These are phyloP conservation scores for Vaucheria bursata DNA, from an alignment of 352 stramenopile species.

Conservation along the genomic window DNA sequence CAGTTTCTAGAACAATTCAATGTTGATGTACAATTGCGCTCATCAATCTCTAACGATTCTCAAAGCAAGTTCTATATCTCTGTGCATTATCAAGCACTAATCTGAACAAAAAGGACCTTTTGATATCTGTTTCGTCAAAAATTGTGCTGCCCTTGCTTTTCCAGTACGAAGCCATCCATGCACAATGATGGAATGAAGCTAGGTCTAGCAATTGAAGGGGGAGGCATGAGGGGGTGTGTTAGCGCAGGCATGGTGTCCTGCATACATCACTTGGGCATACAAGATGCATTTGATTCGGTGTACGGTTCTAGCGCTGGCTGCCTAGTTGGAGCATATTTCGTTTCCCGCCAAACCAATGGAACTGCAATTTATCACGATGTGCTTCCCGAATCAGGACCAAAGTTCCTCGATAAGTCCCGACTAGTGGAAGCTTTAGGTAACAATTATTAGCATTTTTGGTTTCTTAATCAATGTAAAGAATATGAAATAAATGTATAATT, in stretches of 20 bases:
- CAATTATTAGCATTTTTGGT: too few relatives aligned
- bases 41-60: too few relatives aligned
- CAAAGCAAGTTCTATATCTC: too few relatives aligned
- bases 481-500: too few relatives aligned
- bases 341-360: conserved; percentile 38
- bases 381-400: conserved; percentile 17
- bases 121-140: too few relatives aligned
- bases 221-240: conserved; percentile 68
- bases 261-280: conserved; percentile 59
- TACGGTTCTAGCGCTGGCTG: conserved; percentile 42
- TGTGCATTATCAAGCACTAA: too few relatives aligned
- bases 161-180: conserved; percentile 11
- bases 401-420: conserved; percentile 36
- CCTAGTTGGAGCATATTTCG: conserved; percentile 40
- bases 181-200: conserved; percentile 29
- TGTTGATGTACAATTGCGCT: too few relatives aligned
- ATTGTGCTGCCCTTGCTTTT: not conserved
- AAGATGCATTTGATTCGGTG: conserved; percentile 50
- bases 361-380: conserved; percentile 43
- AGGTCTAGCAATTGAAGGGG: conserved; percentile 52
- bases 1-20: too few relatives aligned
- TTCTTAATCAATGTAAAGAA: too few relatives aligned
- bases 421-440: conserved; percentile 23
- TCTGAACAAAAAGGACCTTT: too few relatives aligned
- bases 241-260: conserved; percentile 63